Evolutionary conservation across 208 protist genomes (phyloP).

Genomic region (Trypanosoma mega): DNA sequence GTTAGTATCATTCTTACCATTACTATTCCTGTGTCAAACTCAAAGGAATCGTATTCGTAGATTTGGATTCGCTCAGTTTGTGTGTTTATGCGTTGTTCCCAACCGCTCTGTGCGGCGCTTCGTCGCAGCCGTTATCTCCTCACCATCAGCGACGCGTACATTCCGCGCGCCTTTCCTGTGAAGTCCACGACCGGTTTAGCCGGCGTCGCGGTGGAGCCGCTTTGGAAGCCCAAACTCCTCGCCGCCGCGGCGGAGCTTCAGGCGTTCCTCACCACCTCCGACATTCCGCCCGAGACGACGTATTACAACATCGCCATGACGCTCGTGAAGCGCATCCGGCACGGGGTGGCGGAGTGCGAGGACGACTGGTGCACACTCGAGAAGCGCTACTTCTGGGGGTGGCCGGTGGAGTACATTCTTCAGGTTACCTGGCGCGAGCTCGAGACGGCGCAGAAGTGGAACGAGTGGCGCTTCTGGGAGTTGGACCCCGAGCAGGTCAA

Average conservation of each 20-base stretch:
- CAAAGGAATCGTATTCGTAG: no score
- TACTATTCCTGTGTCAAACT: no score
- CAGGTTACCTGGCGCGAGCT: constrained; percentile 91
- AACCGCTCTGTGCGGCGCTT: constrained; percentile 36
- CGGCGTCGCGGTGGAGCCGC: constrained; percentile 85
- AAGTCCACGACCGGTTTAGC: constrained; percentile 89
- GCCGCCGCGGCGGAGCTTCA: constrained; percentile 82
- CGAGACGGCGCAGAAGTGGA: constrained; percentile 92
- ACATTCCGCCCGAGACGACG: constrained; percentile 89
- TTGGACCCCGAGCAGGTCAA: constrained; percentile 92
- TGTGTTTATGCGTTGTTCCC: constrained; percentile 32
- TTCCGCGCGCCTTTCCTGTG: constrained; percentile 88
- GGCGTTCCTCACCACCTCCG: constrained; percentile 76
- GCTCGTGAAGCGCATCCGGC: constrained; percentile 88
- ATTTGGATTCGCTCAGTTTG: no score
- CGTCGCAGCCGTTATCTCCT: constrained; percentile 42
- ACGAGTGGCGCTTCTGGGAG: constrained; percentile 92
- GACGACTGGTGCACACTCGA: constrained; percentile 91
- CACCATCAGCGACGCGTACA: constrained; percentile 91
- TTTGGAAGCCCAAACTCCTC: constrained; percentile 91
- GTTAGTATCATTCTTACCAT: no score
- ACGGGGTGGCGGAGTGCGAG: constrained; percentile 83
- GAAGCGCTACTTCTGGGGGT: constrained; percentile 92
- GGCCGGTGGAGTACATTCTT: constrained; percentile 91
- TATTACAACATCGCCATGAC: constrained; percentile 93